Conservation (phyloP, 1,284 basidiomycete species). For the Crocinoboletus sp. region DNA sequence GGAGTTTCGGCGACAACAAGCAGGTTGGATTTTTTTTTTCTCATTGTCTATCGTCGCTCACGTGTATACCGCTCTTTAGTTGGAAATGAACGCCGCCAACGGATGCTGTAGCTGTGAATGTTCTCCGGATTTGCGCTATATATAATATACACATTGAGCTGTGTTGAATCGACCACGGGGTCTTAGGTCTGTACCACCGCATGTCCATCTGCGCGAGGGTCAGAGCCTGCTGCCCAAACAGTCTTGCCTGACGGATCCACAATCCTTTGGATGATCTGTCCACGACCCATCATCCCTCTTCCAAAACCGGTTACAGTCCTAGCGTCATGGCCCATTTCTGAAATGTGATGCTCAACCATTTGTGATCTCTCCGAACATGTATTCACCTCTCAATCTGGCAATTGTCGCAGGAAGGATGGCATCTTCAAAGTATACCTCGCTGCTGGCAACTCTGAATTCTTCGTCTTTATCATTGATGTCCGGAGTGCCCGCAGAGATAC, state of each 20-base stretch:
- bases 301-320: slow-evolving; percentile 56
- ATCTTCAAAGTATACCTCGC: slow-evolving; percentile 87
- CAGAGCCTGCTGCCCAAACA: slow-evolving; percentile 89
- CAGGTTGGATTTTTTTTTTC: slow-evolving; percentile 41
- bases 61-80: slow-evolving; percentile 35
- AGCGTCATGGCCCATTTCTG: slow-evolving; percentile 86
- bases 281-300: slow-evolving; percentile 82
- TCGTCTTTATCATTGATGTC: slow-evolving; percentile 51
- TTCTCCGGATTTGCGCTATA: neutral
- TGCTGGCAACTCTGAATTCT: slow-evolving; percentile 66
- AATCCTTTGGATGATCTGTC: slow-evolving; percentile 85
- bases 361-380: slow-evolving; percentile 2
- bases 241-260: slow-evolving; percentile 56
- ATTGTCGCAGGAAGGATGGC: slow-evolving; percentile 64
- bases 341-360: slow-evolving; percentile 5
- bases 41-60: slow-evolving; percentile 8
- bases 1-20: slow-evolving; percentile 73
- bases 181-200: slow-evolving; percentile 79
- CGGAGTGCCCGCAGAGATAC: slow-evolving; percentile 82
- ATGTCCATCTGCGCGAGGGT: slow-evolving; percentile 84
- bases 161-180: slow-evolving; percentile 5
- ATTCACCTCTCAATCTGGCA: slow-evolving; percentile 55
- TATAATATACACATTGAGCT: neutral
- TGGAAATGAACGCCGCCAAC: slow-evolving; percentile 59
- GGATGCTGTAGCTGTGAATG: slow-evolving; percentile 53